Conservation (phyloP, 2,329 filamentous ascomycete genomes). For the Cryphonectria parasitica region DNA sequence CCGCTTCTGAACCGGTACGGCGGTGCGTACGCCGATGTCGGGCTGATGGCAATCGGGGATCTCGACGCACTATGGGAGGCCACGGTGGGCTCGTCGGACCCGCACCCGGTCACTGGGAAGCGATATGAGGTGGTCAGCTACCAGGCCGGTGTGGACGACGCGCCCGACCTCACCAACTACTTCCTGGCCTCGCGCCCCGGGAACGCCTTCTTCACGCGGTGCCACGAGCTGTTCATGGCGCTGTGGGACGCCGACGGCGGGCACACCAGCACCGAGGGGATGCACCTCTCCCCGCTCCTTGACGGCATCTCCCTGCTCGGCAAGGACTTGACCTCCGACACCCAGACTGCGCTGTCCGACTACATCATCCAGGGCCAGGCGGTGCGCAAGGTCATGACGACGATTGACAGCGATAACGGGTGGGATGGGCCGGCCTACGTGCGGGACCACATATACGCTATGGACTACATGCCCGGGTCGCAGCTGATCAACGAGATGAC, state of each 20-base stretch:
- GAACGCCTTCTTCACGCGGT: constrained; percentile 51
- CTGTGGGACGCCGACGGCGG: constrained; percentile 52
- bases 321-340: constrained; percentile 43
- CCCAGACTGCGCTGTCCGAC: constrained; percentile 52
- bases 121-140: constrained; percentile 54
- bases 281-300: constrained; percentile 52
- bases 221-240: constrained; percentile 54
- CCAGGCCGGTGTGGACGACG: constrained; percentile 41
- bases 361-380: constrained; percentile 62
- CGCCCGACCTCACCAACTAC: constrained; percentile 51
- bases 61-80: constrained; percentile 56
- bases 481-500: constrained; percentile 59
- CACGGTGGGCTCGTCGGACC: constrained; percentile 48
- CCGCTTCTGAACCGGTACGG: constrained; percentile 61
- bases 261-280: constrained; percentile 53
- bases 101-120: constrained; percentile 35
- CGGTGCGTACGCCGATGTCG: constrained; percentile 62
- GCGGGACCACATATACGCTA: constrained; percentile 51
- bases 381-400: constrained; percentile 54
- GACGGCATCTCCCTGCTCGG: constrained; percentile 47
- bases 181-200: constrained; percentile 43
- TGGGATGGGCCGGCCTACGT: constrained; percentile 61
- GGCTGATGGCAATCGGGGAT: constrained; percentile 60
- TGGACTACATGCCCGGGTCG: constrained; percentile 54
- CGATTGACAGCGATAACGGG: constrained; percentile 51